Evolutionary conservation across 1,284 basidiomycete species (phyloP), one percentile per base, ranked within the genome.

Genomic region (Takashimella tepidaria): DNA sequence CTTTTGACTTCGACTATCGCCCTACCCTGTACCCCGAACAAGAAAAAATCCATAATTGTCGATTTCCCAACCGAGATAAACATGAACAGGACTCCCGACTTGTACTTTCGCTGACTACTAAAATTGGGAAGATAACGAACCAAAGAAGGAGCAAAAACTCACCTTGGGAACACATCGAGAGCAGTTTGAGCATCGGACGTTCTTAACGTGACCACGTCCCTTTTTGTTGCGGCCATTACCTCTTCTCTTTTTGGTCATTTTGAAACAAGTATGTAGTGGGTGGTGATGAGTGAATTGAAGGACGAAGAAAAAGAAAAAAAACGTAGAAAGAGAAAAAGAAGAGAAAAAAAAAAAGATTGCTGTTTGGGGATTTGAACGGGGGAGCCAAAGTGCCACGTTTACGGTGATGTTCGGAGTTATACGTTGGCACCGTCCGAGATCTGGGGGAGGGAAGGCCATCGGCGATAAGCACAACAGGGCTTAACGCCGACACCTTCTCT

Each of bases 151-250:
- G n/a, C 23, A 5, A 12, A 22, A 19, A 64, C 75, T 60, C 60
- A 76, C 76, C 73, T 93, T 95, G 63, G 81, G 84, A 52, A 92
- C 89, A 72, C 68, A 76, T 72, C 92, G 88, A 72, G 91, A 90
- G 84, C 95, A 98, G 87, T 98, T 98, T 54, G 74, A 74, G 84
- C 95, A 98, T 73, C 96, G 89, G 74, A 98, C 84, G 77, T 90
- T 92, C 61, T 77, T 82, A 77, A 92, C 89, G 79, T 96, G 92
- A 78, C 96, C 95, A 75, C 96, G 92, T 73, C 95, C 92, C 79
- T 95, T 90, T 83, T 93, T 93, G 90, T 95, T 95, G 73, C 92
- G 89, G 70, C 92, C 95, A 76, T 85, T 87, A 83, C 90, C 92
- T 88, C 95, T 89, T 88, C 95, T 88, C 83, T 98, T 98, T 84